A percentile compares a stretch with the other conserved stretches of the same genome.
Evolutionary conservation across 1,284 basidiomycete species (phyloP).

Genomic region (Microbotryomycetes sp.): DNA sequence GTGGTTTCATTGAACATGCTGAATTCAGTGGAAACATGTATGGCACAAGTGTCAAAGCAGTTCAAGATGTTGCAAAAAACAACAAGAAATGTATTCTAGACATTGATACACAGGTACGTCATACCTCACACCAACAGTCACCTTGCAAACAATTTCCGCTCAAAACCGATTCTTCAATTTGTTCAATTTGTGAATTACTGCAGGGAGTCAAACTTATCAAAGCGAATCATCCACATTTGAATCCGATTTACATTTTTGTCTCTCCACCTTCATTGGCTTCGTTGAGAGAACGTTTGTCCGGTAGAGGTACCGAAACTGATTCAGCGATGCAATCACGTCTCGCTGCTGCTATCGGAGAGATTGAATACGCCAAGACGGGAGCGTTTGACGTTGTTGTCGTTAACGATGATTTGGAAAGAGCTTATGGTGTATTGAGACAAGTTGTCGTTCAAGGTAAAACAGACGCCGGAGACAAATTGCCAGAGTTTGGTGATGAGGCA

Average conservation of each 20-base stretch:
- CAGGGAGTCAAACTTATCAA: slow-evolving; percentile 89
- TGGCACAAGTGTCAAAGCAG: slow-evolving; percentile 75
- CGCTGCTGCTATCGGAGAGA: slow-evolving; percentile 70
- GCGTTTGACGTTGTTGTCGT: slow-evolving; percentile 80
- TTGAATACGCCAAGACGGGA: slow-evolving; percentile 70
- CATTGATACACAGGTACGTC: slow-evolving; percentile 84
- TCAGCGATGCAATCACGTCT: slow-evolving; percentile 69
- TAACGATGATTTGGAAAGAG: slow-evolving; percentile 82
- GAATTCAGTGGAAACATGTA: slow-evolving; percentile 89
- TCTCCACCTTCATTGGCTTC: slow-evolving; percentile 71
- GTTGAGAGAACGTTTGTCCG: slow-evolving; percentile 62
- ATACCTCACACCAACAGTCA: not conserved
- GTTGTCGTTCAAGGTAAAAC: slow-evolving; percentile 46
- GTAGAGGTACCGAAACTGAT: slow-evolving; percentile 79
- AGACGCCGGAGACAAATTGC: slow-evolving; percentile 21
- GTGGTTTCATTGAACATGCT: slow-evolving; percentile 57
- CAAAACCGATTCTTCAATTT: not conserved
- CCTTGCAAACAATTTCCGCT: slow-evolving; percentile 7
- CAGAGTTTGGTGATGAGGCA: slow-evolving; percentile 23
- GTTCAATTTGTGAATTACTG: not conserved
- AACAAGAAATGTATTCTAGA: slow-evolving; percentile 76
- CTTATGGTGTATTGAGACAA: slow-evolving; percentile 60
- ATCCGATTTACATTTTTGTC: slow-evolving; percentile 88
- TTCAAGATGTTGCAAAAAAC: slow-evolving; percentile 48
- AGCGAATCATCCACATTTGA: slow-evolving; percentile 57